These are phyloP conservation scores for Plantago rigida DNA, from an alignment of 305 asterid genomes.

Conservation along the genomic window DNA sequence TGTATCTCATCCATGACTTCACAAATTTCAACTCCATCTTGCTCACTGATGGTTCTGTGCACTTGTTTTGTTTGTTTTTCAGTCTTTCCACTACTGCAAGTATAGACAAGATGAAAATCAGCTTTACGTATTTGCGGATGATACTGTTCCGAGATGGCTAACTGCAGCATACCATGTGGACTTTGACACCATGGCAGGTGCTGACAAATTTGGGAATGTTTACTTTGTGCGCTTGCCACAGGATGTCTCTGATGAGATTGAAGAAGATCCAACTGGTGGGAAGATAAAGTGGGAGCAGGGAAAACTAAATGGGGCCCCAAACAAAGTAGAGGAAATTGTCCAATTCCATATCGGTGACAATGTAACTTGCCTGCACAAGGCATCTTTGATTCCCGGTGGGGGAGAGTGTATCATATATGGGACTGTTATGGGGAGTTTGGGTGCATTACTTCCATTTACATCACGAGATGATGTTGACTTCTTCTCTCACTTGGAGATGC, in stretches of 20 bases:
- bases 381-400: constrained; percentile 89
- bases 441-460: constrained; percentile 84
- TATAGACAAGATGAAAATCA: constrained; percentile 96
- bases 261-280: constrained; percentile 99
- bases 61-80: constrained; percentile 28
- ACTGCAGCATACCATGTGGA: constrained; percentile 81
- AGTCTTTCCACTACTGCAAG: constrained; percentile 99
- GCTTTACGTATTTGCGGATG: constrained; percentile 97
- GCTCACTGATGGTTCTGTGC: constrained; percentile 5
- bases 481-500: constrained; percentile 98
- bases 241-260: constrained; percentile 96
- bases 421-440: constrained; percentile 92
- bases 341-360: constrained; percentile 97
- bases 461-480: constrained; percentile 98
- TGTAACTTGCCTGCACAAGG: constrained; percentile 75
- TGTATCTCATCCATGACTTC: neutral
- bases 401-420: constrained; percentile 92
- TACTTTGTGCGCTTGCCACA: constrained; percentile 94
- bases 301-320: constrained; percentile 92
- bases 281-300: constrained; percentile 99
- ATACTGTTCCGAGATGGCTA: constrained; percentile 97
- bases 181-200: constrained; percentile 95
- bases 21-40: constrained; percentile 6
- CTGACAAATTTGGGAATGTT: constrained; percentile 90
- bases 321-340: constrained; percentile 93